Evolutionary conservation across 352 stramenopile genomes (phyloP), one percentile per base, ranked within the genome.

Genomic region (Globisporangium rhizosaccharum): DNA sequence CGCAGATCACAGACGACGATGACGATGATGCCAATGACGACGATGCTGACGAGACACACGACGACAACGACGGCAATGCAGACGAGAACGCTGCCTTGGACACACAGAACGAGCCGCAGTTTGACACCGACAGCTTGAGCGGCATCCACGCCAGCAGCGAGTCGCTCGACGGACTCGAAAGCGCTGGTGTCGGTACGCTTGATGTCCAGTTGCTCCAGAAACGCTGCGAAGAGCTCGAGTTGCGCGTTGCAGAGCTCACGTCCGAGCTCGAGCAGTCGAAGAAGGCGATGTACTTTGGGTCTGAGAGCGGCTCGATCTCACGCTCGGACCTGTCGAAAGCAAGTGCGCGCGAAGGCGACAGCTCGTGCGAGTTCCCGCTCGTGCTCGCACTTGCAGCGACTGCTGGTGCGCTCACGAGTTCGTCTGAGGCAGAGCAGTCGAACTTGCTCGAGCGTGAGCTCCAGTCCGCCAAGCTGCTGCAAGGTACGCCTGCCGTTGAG

Each of bases 291-390:
- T 91, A 81, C 47, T 91, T 85, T 57, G 83, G 77, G 15, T 92
- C 80, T 1, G 82, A 81, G 53, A 85, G 76, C 50, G 77, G 75
- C 17, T 91, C 79, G 15, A 85, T 88, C 41, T 68, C 71, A 8
- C 77, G 67, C 0, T 92, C 82, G 0, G 82, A 92, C 56, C 53
- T 82, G 48, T 93, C 83, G 17, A 89, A 91, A 64, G 73, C 70
- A 0, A 90, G 82, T 30, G 74, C 67, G 26, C 78, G 71, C 18
- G 83, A 82, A 51, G 79, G 67, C 23, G 81, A 88, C 55, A 90
- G 79, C 20, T 90, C 77, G 20, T 93, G 76, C 49, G 83, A 95
- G 53, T 92, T 95, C 60, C 85, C 85, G 26, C 65, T 95, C 25
- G 83, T 92, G 23, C 57, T 95, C 15, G 85, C 83, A 11, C 60